Percentiles rank a stretch among this genome's conserved stretches.
Conservation (phyloP, 139 green algal species). For the Tetradesmus obliquus region DNA sequence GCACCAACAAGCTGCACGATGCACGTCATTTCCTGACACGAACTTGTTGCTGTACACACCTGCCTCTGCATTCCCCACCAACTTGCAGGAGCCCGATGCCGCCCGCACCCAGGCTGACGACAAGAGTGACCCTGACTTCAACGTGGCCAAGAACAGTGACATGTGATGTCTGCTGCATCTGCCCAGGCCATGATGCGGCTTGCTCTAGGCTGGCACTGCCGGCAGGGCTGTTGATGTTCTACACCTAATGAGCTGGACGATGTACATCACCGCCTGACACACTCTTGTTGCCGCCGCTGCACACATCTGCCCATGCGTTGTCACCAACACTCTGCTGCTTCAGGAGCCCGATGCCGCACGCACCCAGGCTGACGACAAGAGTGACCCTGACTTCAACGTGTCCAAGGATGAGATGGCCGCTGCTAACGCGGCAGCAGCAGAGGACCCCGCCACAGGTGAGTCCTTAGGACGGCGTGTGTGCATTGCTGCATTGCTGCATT, state of each 20-base stretch:
- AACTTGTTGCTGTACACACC: too few relatives aligned
- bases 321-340: background rate
- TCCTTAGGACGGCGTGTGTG: too few relatives aligned
- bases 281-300: background rate
- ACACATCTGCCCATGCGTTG: background rate
- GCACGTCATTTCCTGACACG: too few relatives aligned
- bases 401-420: conserved; percentile 29
- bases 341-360: conserved; percentile 47
- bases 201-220: too few relatives aligned
- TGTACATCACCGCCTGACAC: too few relatives aligned
- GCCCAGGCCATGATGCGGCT: too few relatives aligned
- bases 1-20: too few relatives aligned
- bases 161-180: too few relatives aligned
- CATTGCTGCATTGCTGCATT: background rate
- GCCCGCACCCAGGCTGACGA: conserved; percentile 36
- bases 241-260: too few relatives aligned
- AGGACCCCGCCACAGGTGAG: conserved; percentile 28
- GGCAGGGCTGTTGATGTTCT: too few relatives aligned
- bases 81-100: conserved; percentile 38
- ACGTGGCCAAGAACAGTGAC: conserved; percentile 12
- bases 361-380: conserved; percentile 38
- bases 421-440: conserved; percentile 19
- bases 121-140: conserved; percentile 31
- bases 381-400: conserved; percentile 40
- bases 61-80: too few relatives aligned